Conservation (phyloP, 176 grass and related monocot species). For the Oryza nivara region DNA sequence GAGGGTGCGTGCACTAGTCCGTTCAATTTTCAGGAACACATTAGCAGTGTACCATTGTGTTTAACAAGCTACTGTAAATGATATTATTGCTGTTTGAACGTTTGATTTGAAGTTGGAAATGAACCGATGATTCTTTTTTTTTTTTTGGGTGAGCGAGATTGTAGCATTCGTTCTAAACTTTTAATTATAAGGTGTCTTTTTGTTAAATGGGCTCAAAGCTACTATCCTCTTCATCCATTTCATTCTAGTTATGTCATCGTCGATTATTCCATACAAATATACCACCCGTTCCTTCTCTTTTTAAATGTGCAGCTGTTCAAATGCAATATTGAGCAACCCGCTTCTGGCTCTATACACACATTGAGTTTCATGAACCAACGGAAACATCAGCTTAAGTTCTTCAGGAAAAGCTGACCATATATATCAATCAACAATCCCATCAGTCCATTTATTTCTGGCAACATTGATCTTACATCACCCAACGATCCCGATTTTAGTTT, state of each 20-base stretch:
- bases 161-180: neutral
- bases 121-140: neutral
- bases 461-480: too few relatives aligned
- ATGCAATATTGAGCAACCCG: neutral
- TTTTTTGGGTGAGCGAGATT: neutral
- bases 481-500: too few relatives aligned
- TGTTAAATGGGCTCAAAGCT: neutral
- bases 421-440: neutral
- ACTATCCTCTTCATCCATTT: neutral
- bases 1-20: neutral
- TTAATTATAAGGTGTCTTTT: neutral
- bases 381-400: neutral
- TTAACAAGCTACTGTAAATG: conserved; percentile 32
- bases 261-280: neutral
- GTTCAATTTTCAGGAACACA: neutral
- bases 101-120: neutral
- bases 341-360: too few relatives aligned
- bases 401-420: neutral
- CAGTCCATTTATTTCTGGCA: neutral
- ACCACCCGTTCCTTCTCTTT: neutral
- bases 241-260: too few relatives aligned
- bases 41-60: neutral
- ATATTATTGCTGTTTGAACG: neutral
- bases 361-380: neutral
- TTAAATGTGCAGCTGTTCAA: neutral